A percentile compares a stretch with the other conserved stretches of the same genome.
phyloP scores from a whole-genome alignment of 2,329 filamentous ascomycete genomes.

The Tothia fuscella region DNA sequence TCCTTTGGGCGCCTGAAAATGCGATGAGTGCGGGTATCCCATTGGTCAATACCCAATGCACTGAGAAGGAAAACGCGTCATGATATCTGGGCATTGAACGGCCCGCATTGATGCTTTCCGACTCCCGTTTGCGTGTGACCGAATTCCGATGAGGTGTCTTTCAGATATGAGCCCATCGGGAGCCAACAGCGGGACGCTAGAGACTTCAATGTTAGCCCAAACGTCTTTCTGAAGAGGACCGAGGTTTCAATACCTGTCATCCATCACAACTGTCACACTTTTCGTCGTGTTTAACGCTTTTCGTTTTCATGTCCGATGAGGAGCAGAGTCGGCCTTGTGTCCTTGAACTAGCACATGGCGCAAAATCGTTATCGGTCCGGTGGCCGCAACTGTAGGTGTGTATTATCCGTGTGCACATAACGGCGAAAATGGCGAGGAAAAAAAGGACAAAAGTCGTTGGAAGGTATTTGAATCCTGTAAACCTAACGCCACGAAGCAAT shows the following conservation, averaged over 20 bases:
- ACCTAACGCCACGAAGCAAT: slow-evolving; percentile 1
- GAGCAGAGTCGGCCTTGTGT: slow-evolving; percentile 16
- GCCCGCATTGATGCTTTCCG: slow-evolving; percentile 18
- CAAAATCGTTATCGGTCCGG: slow-evolving; percentile 27
- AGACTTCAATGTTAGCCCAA: slow-evolving; percentile 15
- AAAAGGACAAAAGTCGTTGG: neutral
- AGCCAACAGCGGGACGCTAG: slow-evolving; percentile 17
- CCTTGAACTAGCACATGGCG: slow-evolving; percentile 35
- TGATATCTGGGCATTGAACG: slow-evolving; percentile 16
- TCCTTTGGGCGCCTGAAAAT: slow-evolving; percentile 30
- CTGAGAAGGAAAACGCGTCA: slow-evolving; percentile 17
- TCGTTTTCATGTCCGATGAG: slow-evolving; percentile 30
- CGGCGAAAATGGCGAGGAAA: slow-evolving; percentile 13
- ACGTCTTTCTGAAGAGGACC: slow-evolving; percentile 10
- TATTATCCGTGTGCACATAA: slow-evolving; percentile 36
- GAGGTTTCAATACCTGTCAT: slow-evolving; percentile 27
- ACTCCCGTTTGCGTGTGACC: slow-evolving; percentile 20
- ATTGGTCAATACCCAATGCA: slow-evolving; percentile 12
- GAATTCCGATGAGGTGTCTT: slow-evolving; percentile 22
- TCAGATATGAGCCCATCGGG: slow-evolving; percentile 17
- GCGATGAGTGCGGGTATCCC: slow-evolving; percentile 19
- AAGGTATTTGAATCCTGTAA: neutral
- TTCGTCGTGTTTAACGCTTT: slow-evolving; percentile 35
- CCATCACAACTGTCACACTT: slow-evolving; percentile 35
- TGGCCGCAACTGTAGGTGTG: slow-evolving; percentile 37